Conservation (phyloP, 164 flowering plant species). For the Nelumbo lutea region DNA sequence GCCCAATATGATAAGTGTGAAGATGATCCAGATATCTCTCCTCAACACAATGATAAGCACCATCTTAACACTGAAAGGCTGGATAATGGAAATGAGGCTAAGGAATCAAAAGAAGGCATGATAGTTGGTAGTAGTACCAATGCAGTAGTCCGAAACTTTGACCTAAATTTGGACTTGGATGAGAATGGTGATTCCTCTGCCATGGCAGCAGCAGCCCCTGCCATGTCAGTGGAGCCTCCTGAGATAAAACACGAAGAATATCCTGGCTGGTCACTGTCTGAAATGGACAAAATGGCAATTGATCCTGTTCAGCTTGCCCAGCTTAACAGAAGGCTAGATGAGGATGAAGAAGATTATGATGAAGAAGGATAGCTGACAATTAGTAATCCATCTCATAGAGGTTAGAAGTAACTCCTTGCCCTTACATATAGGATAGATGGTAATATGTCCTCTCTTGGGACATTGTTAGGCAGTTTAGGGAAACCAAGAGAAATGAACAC, state of each 20-base stretch:
- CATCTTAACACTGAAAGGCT: slow-evolving; percentile 2
- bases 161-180: slow-evolving; percentile 57
- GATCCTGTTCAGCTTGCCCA: slow-evolving; percentile 72
- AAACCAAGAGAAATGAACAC: background rate
- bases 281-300: slow-evolving; percentile 65
- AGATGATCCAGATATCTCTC: slow-evolving; percentile 7
- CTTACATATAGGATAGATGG: background rate
- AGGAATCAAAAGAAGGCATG: slow-evolving; percentile 26
- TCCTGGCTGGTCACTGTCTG: slow-evolving; percentile 72
- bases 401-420: slow-evolving; percentile 1
- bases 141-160: slow-evolving; percentile 39
- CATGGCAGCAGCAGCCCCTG: slow-evolving; percentile 6
- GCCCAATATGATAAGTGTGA: slow-evolving; percentile 9
- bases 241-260: slow-evolving; percentile 58
- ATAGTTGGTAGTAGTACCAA: slow-evolving; percentile 18
- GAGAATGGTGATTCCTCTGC: slow-evolving; percentile 39
- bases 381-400: background rate
- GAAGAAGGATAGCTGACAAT: slow-evolving; percentile 60
- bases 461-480: slow-evolving; percentile 3
- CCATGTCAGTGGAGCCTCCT: slow-evolving; percentile 18
- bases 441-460: background rate
- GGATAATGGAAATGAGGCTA: slow-evolving; percentile 4
- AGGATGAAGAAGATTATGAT: slow-evolving; percentile 89
- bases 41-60: slow-evolving; percentile 9
- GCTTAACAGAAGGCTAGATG: slow-evolving; percentile 48